A percentile compares a stretch with the other conserved stretches of the same genome.
These are phyloP conservation scores for Auricularia sp. DNA, from an alignment of 768 basidiomycete genomes.

Conservation along the genomic window DNA sequence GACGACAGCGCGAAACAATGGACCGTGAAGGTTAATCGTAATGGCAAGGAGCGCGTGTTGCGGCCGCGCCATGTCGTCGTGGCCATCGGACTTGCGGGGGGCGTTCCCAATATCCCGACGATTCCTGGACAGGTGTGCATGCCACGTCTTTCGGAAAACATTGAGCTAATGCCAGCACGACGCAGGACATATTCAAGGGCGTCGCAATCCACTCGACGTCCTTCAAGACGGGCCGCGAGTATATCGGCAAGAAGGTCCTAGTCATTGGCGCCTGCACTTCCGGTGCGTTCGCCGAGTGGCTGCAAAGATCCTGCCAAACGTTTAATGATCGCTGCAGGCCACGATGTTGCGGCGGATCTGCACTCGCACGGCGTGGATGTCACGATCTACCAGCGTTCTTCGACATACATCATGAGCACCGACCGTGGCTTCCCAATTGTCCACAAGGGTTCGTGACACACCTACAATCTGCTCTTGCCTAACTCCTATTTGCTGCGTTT, in stretches of 20 bases:
- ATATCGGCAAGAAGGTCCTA: slow-evolving; percentile 58
- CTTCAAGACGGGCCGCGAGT: slow-evolving; percentile 46
- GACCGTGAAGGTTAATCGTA: neutral
- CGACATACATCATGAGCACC: slow-evolving; percentile 44
- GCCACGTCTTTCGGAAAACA: neutral
- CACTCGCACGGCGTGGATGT: slow-evolving; percentile 36
- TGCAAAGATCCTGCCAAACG: no score
- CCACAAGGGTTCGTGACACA: slow-evolving; percentile 17
- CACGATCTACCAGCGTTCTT: slow-evolving; percentile 40
- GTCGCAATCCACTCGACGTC: slow-evolving; percentile 47
- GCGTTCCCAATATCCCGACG: slow-evolving; percentile 34
- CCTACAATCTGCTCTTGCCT: slow-evolving; percentile 7
- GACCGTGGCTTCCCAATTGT: slow-evolving; percentile 30
- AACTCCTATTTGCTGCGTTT: neutral
- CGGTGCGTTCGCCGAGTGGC: slow-evolving; percentile 17
- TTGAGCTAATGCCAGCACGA: slow-evolving; percentile 1
- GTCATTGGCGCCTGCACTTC: slow-evolving; percentile 62
- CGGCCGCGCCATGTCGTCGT: slow-evolving; percentile 38
- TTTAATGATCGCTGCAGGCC: slow-evolving; percentile 20
- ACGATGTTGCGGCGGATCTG: slow-evolving; percentile 42
- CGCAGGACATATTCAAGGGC: slow-evolving; percentile 52
- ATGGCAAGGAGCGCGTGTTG: slow-evolving; percentile 26
- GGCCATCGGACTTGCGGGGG: slow-evolving; percentile 45
- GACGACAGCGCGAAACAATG: slow-evolving; percentile 24
- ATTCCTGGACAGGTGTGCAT: slow-evolving; percentile 25